Conservation (phyloP, 1,284 basidiomycete genomes). For the Cryptococcus sp. region DNA sequence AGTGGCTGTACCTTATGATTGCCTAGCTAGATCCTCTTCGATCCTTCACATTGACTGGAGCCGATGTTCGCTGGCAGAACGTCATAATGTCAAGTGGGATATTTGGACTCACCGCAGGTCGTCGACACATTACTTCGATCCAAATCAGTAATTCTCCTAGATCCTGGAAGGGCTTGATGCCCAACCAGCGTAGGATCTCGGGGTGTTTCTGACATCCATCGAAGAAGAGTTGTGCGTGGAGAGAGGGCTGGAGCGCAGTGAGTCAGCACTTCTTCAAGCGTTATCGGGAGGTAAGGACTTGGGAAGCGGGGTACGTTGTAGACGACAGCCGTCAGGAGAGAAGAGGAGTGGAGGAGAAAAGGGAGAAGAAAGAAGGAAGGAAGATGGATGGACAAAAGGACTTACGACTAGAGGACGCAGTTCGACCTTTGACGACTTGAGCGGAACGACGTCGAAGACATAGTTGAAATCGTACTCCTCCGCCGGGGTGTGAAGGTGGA, state of each 20-base stretch:
- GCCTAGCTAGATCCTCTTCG: background rate
- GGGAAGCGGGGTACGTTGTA: too few species aligned
- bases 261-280: too few species aligned
- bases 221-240: constrained; percentile 37
- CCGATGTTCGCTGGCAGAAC: background rate
- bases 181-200: constrained; percentile 32
- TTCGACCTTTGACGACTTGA: constrained; percentile 39
- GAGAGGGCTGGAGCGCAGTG: constrained; percentile 23
- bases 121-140: constrained; percentile 29
- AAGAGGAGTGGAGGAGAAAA: background rate
- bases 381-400: background rate
- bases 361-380: background rate
- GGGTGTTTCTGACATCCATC: constrained; percentile 32
- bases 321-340: too few species aligned
- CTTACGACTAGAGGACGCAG: constrained; percentile 38
- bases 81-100: background rate
- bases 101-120: constrained; percentile 23
- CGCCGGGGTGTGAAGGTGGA: constrained; percentile 35
- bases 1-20: too few species aligned
- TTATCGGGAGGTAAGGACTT: too few species aligned
- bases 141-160: constrained; percentile 36
- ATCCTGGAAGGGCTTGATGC: constrained; percentile 15
- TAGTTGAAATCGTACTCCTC: constrained; percentile 52
- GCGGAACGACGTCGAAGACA: constrained; percentile 34
- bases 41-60: background rate